Evolutionary conservation across 1,284 basidiomycete species (phyloP).

Genomic region (Golubevia sp.): DNA sequence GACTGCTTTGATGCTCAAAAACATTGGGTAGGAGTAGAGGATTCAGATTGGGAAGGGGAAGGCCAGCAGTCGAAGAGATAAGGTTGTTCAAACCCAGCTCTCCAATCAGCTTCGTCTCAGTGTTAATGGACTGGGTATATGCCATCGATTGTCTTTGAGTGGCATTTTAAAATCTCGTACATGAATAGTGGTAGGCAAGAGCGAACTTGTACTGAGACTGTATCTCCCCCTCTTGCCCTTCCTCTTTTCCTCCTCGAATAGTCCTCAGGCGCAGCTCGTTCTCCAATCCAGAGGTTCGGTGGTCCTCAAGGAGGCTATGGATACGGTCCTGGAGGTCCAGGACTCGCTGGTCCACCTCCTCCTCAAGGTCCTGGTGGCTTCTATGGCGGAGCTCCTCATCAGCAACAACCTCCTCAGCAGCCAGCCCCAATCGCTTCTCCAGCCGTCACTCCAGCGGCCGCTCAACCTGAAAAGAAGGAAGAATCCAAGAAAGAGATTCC

Average conservation of each 20-base stretch:
- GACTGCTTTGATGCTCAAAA: background rate
- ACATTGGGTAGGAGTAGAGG: too few species aligned
- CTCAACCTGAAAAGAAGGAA: conserved; percentile 7
- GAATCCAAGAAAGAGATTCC: conserved; percentile 3
- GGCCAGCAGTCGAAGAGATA: too few species aligned
- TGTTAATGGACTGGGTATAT: background rate
- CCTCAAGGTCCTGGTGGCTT: background rate
- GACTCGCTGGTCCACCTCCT: background rate
- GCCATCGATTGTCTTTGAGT: too few species aligned
- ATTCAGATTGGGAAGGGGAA: too few species aligned
- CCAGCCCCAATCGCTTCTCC: conserved; percentile 13
- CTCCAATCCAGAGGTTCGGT: background rate
- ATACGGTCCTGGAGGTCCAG: background rate
- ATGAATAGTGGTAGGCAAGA: too few species aligned
- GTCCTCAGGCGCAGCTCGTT: background rate
- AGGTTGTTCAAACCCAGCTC: too few species aligned
- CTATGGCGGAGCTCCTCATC: conserved; percentile 1
- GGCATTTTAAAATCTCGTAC: too few species aligned
- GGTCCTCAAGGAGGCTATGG: background rate
- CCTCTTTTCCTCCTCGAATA: background rate
- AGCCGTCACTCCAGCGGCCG: conserved; percentile 3
- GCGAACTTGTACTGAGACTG: too few species aligned
- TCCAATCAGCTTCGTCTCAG: background rate
- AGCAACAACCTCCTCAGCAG: conserved; percentile 13
- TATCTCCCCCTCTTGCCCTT: background rate